A percentile compares a stretch with the other conserved stretches of the same genome.
Evolutionary conservation across 257 asterid species (phyloP).

Genomic region (Lithospermum erythrorhizon): DNA sequence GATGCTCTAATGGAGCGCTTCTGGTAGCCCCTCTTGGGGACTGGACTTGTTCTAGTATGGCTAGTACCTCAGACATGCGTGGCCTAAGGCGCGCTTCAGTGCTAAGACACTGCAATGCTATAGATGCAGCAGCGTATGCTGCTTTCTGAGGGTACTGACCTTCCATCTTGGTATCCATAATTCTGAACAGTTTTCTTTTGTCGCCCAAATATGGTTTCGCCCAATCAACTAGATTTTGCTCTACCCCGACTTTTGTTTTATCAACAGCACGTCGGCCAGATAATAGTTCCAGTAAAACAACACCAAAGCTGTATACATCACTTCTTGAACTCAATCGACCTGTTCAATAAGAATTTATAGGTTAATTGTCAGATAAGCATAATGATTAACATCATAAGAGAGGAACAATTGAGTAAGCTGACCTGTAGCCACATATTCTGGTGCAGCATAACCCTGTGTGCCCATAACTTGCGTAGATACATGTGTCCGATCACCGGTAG

Average conservation of each 20-base stretch:
- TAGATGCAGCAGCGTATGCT: slow-evolving; percentile 47
- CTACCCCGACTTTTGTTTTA: slow-evolving; percentile 40
- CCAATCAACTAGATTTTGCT: slow-evolving; percentile 78
- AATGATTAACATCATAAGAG: not conserved
- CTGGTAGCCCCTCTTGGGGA: slow-evolving; percentile 28
- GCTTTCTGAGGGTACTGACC: slow-evolving; percentile 82
- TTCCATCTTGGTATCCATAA: slow-evolving; percentile 68
- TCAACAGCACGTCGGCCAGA: slow-evolving; percentile 70
- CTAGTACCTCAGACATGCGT: slow-evolving; percentile 49
- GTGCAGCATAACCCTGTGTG: slow-evolving; percentile 90
- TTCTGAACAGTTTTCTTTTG: slow-evolving; percentile 51
- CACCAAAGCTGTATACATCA: slow-evolving; percentile 81
- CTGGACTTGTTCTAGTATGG: slow-evolving; percentile 53
- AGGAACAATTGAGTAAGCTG: not conserved
- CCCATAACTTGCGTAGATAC: slow-evolving; percentile 94
- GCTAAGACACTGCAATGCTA: slow-evolving; percentile 54
- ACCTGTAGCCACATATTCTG: slow-evolving; percentile 96
- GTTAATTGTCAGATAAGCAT: not conserved
- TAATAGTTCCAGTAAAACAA: slow-evolving; percentile 56
- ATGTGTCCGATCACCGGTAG: slow-evolving; percentile 85
- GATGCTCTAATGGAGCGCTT: slow-evolving; percentile 17
- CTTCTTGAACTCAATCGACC: slow-evolving; percentile 66
- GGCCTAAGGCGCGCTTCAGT: slow-evolving; percentile 59
- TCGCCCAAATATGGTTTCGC: slow-evolving; percentile 59
- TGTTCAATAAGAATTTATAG: slow-evolving; percentile 15